These are phyloP conservation scores for Aquanectria penicillioides DNA, from an alignment of 2,329 filamentous ascomycete genomes.

Conservation along the genomic window DNA sequence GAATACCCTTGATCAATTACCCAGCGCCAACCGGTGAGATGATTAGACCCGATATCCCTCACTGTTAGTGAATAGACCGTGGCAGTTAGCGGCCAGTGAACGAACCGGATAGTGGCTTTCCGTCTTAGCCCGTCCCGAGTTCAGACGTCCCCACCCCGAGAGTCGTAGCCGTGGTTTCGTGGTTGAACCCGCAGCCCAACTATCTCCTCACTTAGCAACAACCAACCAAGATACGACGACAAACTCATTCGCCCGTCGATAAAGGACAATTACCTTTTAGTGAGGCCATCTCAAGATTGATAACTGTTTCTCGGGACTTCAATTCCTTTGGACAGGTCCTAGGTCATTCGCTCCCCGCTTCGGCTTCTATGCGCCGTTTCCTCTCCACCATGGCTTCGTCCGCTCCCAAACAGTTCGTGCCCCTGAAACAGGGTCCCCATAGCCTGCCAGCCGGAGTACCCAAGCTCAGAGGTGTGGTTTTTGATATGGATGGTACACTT, in stretches of 20 bases:
- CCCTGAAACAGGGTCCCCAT: slow-evolving; percentile 54
- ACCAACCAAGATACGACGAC: neutral
- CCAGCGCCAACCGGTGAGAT: too few relatives aligned
- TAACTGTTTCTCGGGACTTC: too few relatives aligned
- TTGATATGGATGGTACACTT: slow-evolving; percentile 95
- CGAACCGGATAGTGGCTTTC: neutral
- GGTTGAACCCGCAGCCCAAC: neutral
- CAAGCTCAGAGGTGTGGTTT: slow-evolving; percentile 72
- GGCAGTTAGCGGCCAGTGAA: neutral
- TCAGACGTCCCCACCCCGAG: slow-evolving; percentile 4
- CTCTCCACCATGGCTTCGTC: slow-evolving; percentile 55
- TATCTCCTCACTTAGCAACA: neutral
- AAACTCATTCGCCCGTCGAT: too few relatives aligned
- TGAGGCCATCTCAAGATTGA: too few relatives aligned
- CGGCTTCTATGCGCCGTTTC: slow-evolving; percentile 40
- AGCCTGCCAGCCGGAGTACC: slow-evolving; percentile 49
- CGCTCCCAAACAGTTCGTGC: slow-evolving; percentile 63
- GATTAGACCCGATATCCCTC: too few relatives aligned
- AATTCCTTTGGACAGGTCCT: neutral
- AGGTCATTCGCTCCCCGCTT: neutral
- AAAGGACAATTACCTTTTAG: too few relatives aligned
- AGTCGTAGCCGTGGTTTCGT: neutral
- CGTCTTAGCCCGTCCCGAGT: neutral
- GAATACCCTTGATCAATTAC: neutral
- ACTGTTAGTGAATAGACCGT: neutral